Evolutionary conservation across 331 rosid genomes (phyloP), one percentile per base, ranked within the genome.

Genomic region (Rhamnella rubrinervis): DNA sequence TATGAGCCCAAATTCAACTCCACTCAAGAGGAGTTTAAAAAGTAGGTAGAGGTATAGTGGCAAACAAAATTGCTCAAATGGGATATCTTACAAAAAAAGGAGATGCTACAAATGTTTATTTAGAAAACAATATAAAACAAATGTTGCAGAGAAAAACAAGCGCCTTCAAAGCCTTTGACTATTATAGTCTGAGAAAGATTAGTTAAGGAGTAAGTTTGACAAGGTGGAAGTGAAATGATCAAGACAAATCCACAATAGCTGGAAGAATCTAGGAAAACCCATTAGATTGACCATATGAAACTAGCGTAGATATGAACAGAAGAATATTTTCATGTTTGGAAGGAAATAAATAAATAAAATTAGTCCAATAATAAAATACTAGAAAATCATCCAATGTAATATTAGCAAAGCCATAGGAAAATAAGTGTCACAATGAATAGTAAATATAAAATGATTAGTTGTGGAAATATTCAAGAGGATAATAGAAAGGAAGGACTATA

Each of bases 271-370:
- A 79, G 87, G 44, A 68, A 75, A 55, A 70, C 73, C 11, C 53
- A 70, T 23, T 78, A 79, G 37, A 84, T 35, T 19, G 81, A 89
- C 67, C 71, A 92, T 56, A 37, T 66, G 5, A 83, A 81, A 71
- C 73, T 89, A 57, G 69, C 85, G n/a, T n/a, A 14, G 96, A 89
- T 80, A 84, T 89, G 96, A 89, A 89, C 83, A 86, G 65, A 23
- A 23, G 1, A 23, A 46, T 46, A 5, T 46, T 8, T 46, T 46
- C 15, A 7, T 1, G 15, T 14, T 46, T 14, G 31, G 2, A 26
- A 3, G 31, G 31, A 26, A 26, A 26, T 3, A 26, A 26, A 26
- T 26, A 26, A 26, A 26, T 26, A 26, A 26, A 26, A 26, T 23
- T 23, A 23, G 23, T 1, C 23, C 1, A 23, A 23, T 23, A 1